Percentiles rank a stretch among this genome's conserved stretches.
Conservation (phyloP, 441 rosid genomes). For the Bruguiera hainesii region DNA sequence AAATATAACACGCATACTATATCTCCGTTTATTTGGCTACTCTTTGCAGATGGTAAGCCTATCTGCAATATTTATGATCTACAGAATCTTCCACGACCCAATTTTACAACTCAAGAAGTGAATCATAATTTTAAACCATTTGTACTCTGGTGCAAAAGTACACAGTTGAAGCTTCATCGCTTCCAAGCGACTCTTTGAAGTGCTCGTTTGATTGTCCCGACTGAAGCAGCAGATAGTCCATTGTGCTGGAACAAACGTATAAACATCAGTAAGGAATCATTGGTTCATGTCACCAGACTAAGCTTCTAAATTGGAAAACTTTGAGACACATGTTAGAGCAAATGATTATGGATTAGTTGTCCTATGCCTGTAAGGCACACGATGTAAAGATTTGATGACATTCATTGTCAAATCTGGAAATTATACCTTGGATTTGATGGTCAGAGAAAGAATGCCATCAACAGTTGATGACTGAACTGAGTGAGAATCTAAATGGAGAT, state of each 20-base stretch:
- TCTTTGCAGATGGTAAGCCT: slow-evolving; percentile 7
- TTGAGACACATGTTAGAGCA: not conserved
- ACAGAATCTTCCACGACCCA: slow-evolving; percentile 7
- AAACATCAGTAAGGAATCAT: not conserved
- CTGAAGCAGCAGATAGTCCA: slow-evolving; percentile 43
- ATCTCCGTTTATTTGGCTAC: slow-evolving; percentile 16
- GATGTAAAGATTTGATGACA: not conserved
- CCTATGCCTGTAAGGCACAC: not conserved
- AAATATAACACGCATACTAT: not conserved
- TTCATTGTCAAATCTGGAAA: not conserved
- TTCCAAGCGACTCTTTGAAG: slow-evolving; percentile 55
- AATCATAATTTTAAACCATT: slow-evolving; percentile 5
- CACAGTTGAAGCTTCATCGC: slow-evolving; percentile 30
- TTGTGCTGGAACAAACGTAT: slow-evolving; percentile 42
- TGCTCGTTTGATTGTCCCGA: slow-evolving; percentile 49
- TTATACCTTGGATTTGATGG: slow-evolving; percentile 70
- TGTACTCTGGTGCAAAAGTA: not conserved
- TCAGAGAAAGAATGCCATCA: slow-evolving; percentile 61
- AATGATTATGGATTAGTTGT: too few relatives aligned
- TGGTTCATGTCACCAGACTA: not conserved
- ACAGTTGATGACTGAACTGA: slow-evolving; percentile 68
- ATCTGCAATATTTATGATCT: slow-evolving; percentile 10
- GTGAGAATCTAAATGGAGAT: slow-evolving; percentile 66
- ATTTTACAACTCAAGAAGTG: slow-evolving; percentile 20
- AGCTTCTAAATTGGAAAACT: not conserved